phyloP scores from a whole-genome alignment of 139 green algal species.

The Diplosphaera chodatii region DNA sequence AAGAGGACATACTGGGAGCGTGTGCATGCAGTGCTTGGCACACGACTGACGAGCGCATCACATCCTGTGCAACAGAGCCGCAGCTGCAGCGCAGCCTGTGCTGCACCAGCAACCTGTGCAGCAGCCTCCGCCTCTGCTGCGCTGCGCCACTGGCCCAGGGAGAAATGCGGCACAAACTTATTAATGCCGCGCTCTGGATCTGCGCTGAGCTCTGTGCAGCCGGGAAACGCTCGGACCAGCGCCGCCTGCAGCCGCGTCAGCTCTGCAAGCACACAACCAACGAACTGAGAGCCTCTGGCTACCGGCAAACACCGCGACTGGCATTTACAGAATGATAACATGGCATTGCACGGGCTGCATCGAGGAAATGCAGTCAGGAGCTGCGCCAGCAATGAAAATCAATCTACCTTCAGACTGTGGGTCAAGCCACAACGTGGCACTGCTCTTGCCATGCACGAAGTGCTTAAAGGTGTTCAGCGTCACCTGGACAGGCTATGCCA shows the following conservation, averaged over 20 bases:
- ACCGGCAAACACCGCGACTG: no score
- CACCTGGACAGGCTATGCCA: no score
- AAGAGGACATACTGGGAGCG: no score
- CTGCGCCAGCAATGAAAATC: background rate
- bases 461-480: constrained; percentile 13
- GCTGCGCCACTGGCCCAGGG: constrained; percentile 51
- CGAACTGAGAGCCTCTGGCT: no score
- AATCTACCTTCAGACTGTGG: constrained; percentile 1
- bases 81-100: no score
- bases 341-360: no score
- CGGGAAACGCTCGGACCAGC: constrained; percentile 43
- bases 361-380: no score
- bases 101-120: constrained; percentile 13
- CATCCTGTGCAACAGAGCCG: no score
- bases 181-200: constrained; percentile 40
- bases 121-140: constrained; percentile 15
- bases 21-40: no score
- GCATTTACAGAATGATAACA: no score
- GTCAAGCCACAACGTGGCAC: constrained; percentile 40
- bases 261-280: constrained; percentile 1
- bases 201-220: constrained; percentile 44
- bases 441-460: constrained; percentile 39
- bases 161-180: constrained; percentile 56
- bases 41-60: no score
- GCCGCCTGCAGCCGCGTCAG: constrained; percentile 36